These are phyloP conservation scores for Perkinsus olseni DNA, from an alignment of 169 alveolate genomes.

Conservation along the genomic window DNA sequence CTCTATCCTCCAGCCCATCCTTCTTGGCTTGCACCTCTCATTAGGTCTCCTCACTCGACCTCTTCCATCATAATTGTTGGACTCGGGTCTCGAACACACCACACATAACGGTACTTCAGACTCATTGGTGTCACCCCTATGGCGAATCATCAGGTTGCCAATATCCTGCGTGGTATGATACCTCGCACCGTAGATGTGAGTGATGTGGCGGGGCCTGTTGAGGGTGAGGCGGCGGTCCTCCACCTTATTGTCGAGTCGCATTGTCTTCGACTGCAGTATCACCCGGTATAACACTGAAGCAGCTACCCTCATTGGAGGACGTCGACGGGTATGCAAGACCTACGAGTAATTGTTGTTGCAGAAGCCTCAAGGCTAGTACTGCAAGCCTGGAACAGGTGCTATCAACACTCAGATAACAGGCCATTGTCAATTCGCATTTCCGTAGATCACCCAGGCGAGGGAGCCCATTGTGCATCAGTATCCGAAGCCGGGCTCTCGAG, in stretches of 20 bases:
- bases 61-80: neutral
- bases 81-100: neutral
- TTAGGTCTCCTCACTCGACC: neutral
- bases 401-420: neutral
- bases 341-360: neutral
- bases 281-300: too few relatives aligned
- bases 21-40: neutral
- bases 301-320: neutral
- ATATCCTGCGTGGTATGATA: neutral
- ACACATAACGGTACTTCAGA: neutral
- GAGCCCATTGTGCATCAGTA: too few relatives aligned
- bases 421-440: neutral
- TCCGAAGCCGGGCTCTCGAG: too few relatives aligned
- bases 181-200: neutral
- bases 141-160: neutral
- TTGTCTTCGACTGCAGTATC: too few relatives aligned
- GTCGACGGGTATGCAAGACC: neutral
- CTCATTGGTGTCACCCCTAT: neutral
- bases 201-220: neutral
- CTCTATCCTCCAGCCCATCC: neutral
- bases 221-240: neutral
- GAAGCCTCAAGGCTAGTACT: too few relatives aligned
- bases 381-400: neutral
- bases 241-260: too few relatives aligned
- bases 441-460: too few relatives aligned